phyloP scores from a whole-genome alignment of 2,329 filamentous ascomycete genomes.

The Cercospora brassicicola region DNA sequence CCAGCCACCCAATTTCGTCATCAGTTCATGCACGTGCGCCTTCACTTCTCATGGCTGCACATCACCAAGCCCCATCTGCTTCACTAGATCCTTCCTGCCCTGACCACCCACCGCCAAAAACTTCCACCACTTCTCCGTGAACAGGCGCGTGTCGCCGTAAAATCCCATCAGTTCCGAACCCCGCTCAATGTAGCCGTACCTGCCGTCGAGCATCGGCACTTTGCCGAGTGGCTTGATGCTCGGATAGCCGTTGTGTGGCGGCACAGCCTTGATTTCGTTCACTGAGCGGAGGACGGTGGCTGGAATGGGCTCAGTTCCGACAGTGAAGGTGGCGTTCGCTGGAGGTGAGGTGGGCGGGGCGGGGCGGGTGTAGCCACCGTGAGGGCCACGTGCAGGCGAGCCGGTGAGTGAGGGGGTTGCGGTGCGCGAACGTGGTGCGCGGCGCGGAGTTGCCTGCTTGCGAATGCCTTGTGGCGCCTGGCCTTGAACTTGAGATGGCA shows the following conservation, averaged over 20 bases:
- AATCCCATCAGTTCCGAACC: slow-evolving; percentile 7
- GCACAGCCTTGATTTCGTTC: not conserved
- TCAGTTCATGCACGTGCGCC: not conserved
- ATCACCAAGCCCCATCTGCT: not conserved
- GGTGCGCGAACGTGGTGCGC: not conserved
- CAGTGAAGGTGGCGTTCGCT: not conserved
- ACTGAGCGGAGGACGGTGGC: not conserved
- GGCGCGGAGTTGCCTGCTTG: not conserved
- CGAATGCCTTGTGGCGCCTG: not conserved
- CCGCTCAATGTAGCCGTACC: slow-evolving; percentile 5
- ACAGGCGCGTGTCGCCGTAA: slow-evolving; percentile 20
- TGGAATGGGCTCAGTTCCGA: not conserved
- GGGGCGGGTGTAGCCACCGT: not conserved
- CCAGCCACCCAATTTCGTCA: not conserved
- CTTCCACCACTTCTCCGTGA: slow-evolving; percentile 17
- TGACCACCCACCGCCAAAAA: slow-evolving; percentile 8
- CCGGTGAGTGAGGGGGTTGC: not conserved
- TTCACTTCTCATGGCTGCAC: not conserved
- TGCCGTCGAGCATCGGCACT: not conserved
- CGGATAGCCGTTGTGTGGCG: not conserved
- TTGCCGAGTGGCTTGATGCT: slow-evolving; percentile 1
- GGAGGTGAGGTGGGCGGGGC: not conserved
- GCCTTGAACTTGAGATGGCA: not conserved
- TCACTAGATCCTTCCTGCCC: not conserved
- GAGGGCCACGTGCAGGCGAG: not conserved